Percentiles rank a stretch among this genome's conserved stretches.
Evolutionary conservation across 345 rosid species (phyloP).

Genomic region (Eucalyptus regnans): DNA sequence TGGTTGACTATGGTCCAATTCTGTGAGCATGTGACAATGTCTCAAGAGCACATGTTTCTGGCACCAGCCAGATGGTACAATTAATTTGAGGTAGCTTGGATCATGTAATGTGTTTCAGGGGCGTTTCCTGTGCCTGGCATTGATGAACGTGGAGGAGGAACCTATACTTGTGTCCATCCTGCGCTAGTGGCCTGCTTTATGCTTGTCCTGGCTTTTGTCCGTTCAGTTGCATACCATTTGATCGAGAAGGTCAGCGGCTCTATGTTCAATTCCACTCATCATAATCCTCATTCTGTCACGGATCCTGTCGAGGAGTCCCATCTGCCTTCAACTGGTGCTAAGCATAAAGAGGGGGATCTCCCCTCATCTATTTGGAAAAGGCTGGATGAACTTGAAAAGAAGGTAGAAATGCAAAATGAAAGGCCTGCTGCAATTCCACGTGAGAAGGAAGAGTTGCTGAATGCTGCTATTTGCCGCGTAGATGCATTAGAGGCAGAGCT

Average conservation of each 20-base stretch:
- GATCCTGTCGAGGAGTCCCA: not conserved
- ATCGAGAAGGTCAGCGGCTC: conserved; percentile 5
- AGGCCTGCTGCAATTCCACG: conserved; percentile 22
- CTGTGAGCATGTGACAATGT: not conserved
- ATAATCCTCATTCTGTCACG: not conserved
- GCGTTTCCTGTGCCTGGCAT: not conserved
- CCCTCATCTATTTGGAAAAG: conserved; percentile 8
- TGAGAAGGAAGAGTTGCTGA: conserved; percentile 24
- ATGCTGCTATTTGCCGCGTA: conserved; percentile 27
- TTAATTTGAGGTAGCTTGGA: not conserved
- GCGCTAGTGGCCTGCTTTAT: conserved; percentile 22
- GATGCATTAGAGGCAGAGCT: conserved; percentile 35
- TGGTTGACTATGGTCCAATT: not conserved
- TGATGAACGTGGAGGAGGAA: conserved; percentile 11
- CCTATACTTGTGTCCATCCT: conserved; percentile 9
- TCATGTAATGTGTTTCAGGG: conserved; percentile 17
- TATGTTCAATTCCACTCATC: not conserved
- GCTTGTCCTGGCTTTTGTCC: conserved; percentile 13
- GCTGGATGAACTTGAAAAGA: conserved; percentile 30
- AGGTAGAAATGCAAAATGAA: conserved; percentile 13
- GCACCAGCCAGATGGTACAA: not conserved
- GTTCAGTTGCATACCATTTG: conserved; percentile 13
- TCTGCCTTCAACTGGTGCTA: conserved; percentile 35
- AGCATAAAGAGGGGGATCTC: conserved; percentile 17
- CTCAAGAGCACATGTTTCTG: not conserved